Percentiles rank a stretch among this genome's conserved stretches.
Evolutionary conservation across 1,139 yeast species (phyloP).

Genomic region (Yamadazyma songkhlaensis): DNA sequence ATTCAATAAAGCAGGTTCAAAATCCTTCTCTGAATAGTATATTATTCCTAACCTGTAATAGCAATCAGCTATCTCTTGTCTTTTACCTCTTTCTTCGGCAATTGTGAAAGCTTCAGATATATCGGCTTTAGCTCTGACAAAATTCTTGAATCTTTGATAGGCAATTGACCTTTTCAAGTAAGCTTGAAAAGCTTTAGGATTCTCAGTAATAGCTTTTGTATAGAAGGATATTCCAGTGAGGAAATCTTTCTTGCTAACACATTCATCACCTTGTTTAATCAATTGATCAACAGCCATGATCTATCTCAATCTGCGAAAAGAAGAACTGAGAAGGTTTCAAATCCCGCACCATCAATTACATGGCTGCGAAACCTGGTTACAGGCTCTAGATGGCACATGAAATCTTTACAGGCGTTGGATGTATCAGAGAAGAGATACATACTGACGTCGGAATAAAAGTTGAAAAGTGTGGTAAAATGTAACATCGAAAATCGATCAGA

Average conservation of each 20-base stretch:
- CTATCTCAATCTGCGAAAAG: no score
- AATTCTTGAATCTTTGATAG: slow-evolving; percentile 50
- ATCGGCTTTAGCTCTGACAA: slow-evolving; percentile 49
- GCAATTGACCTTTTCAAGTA: slow-evolving; percentile 55
- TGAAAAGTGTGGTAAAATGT: no score
- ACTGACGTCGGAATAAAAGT: no score
- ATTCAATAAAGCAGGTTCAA: slow-evolving; percentile 45
- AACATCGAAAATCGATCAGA: no score
- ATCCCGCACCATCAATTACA: no score
- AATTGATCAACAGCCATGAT: slow-evolving; percentile 40
- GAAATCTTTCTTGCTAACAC: slow-evolving; percentile 28
- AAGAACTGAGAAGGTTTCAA: no score
- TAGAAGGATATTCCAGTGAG: slow-evolving; percentile 35
- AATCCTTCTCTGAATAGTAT: slow-evolving; percentile 45
- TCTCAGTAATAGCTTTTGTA: slow-evolving; percentile 31
- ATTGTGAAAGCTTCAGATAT: slow-evolving; percentile 53
- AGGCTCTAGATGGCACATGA: no score
- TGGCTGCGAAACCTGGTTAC: no score
- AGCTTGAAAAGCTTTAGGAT: slow-evolving; percentile 51
- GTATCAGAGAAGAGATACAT: no score
- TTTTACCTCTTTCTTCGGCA: slow-evolving; percentile 51
- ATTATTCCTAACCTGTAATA: slow-evolving; percentile 59
- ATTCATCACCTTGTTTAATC: slow-evolving; percentile 36
- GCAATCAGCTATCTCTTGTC: slow-evolving; percentile 54
- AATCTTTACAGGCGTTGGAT: no score